These are phyloP conservation scores for Aspergillus asperescens DNA, from an alignment of 495 filamentous ascomycete genomes.

Conservation along the genomic window DNA sequence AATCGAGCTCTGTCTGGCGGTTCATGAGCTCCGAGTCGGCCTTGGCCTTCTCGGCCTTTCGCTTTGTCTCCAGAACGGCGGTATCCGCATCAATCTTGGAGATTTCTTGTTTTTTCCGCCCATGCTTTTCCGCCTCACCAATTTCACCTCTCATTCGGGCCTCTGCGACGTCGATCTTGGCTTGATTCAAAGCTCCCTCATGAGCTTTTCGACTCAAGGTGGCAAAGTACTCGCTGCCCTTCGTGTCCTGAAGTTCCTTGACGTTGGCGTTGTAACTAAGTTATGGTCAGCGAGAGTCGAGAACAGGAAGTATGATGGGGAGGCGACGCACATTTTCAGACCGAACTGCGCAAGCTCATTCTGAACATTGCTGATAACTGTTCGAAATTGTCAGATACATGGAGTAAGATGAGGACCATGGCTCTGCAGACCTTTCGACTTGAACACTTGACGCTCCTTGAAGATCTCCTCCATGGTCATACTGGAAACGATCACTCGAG, in stretches of 20 bases:
- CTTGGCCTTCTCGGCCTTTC: constrained; percentile 70
- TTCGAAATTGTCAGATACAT: background rate
- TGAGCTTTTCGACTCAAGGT: constrained; percentile 74
- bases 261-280: constrained; percentile 70
- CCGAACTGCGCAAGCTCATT: constrained; percentile 69
- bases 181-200: constrained; percentile 76
- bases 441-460: constrained; percentile 73
- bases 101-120: constrained; percentile 71
- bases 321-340: constrained; percentile 47
- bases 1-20: constrained; percentile 62
- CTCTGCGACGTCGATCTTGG: constrained; percentile 72
- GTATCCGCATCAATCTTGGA: constrained; percentile 78
- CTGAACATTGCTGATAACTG: constrained; percentile 71
- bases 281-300: constrained; percentile 10
- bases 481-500: constrained; percentile 65
- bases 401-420: background rate
- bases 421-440: constrained; percentile 43
- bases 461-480: constrained; percentile 91
- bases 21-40: constrained; percentile 69
- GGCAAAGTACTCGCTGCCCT: constrained; percentile 70
- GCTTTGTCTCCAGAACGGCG: constrained; percentile 74
- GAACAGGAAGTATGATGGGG: background rate
- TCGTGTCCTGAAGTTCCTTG: constrained; percentile 77
- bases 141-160: constrained; percentile 73
- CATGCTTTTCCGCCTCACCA: constrained; percentile 71